Base-by-base conservation (phyloP, 2,329 filamentous ascomycete genomes). In the Harringtonia lauricola region DNA sequence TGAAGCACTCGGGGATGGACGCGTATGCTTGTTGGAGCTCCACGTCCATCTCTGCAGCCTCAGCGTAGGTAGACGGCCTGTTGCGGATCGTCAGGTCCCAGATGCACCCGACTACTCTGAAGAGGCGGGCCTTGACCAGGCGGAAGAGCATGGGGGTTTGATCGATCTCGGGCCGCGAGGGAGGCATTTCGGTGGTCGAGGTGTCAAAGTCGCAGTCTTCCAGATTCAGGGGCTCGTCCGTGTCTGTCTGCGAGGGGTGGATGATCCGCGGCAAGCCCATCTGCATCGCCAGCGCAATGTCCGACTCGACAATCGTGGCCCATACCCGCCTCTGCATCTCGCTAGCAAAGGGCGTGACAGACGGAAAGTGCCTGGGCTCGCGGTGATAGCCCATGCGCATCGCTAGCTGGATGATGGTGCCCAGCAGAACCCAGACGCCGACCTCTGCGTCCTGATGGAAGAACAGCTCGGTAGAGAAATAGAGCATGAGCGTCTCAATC, bases 201-300 rank as follows among this genome's bases (percentile, higher is more conserved):
- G 55, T 62, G 8, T 51, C 43, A 44, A 69, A 60, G 41, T 69
- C 66, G 3, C 57, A 52, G 47, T 67, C 59, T 2, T 60, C 53
- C 7, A 67, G 52, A 37, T 67, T 69, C 2, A 54, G 51, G 4
- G 66, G 65, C n/a, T 60, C 51, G 10, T 52, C 42, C 0, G 61
- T 59, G 48, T 68, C 37, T 3, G 37, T 39, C 37, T 39, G 26
- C 3, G 24, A 30, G 2, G 37, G 37, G 12, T 39, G 64, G 17
- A 70, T 62, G 60, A 70, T 65, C 12, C 64, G 64, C 3, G 69
- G 69, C 17, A 71, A 55, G 1, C 68, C 68, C 35, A 70, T 57
- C 44, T 70, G 64, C 33, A 67, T 68, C 0, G 65, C 68, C 31
- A 69, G 58, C 6, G 70, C 46, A 0, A 65, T 57, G 33, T 72